These are phyloP conservation scores for Solanum sejunctum DNA, from an alignment of 257 asterid species.

Conservation along the genomic window DNA sequence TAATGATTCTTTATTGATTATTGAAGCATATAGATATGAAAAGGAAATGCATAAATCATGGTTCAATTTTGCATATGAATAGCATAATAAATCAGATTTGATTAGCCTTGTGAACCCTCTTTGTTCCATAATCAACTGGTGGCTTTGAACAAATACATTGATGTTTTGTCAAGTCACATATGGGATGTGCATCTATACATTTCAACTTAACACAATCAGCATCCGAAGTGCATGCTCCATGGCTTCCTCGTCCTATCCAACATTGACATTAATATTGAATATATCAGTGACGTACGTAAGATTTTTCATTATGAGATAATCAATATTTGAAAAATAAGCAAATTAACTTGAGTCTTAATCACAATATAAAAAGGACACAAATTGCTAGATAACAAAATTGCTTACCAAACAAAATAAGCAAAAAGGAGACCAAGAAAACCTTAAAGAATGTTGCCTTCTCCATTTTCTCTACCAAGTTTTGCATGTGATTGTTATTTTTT, in stretches of 20 bases:
- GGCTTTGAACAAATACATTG: neutral
- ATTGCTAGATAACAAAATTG: neutral
- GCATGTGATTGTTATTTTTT: neutral
- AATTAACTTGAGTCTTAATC: neutral
- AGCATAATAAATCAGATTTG: neutral
- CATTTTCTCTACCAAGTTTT: neutral
- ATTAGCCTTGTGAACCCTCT: neutral
- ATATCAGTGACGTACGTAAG: neutral
- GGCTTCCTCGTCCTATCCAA: neutral
- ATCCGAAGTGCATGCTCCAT: neutral
- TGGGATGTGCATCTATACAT: neutral
- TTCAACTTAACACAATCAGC: neutral
- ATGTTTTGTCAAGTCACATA: neutral
- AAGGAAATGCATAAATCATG: neutral
- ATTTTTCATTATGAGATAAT: neutral
- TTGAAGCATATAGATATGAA: neutral
- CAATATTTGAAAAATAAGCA: too few species aligned
- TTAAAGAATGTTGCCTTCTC: neutral
- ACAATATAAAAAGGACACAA: neutral
- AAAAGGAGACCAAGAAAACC: neutral
- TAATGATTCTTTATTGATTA: neutral
- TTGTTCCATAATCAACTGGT: neutral
- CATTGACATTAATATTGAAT: neutral
- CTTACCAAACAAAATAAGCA: neutral
- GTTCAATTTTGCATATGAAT: neutral